Base-by-base conservation (phyloP, 2,329 filamentous ascomycete genomes). In the Rutstroemia sp. region DNA sequence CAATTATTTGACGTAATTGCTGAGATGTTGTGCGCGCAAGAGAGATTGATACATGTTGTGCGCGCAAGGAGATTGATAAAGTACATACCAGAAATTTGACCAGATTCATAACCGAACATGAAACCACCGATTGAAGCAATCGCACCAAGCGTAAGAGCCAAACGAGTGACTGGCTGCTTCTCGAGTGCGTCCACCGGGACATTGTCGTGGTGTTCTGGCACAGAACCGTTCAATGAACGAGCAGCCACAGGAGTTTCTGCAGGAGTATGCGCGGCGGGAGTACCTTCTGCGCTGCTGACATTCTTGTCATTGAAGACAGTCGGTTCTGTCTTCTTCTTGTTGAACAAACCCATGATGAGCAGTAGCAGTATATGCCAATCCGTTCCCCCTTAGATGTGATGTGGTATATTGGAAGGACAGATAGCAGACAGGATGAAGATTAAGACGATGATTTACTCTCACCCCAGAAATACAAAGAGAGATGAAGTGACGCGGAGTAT, bases 61-160 rank as follows among this genome's bases (percentile, higher is more conserved):
- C 23, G 23, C 23, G 23, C 23, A 23, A 23, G 23, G 23, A 23
- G 23, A 23, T 23, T 23, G 14, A 6, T 9, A 27, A 18, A 21
- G 3, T 5, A 57, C 72, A 41, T 72, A 80, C 78, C 77, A 75
- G 66, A 77, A 71, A 71, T 81, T 61, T 67, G 65, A 47, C 66
- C 67, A 55, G 65, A 65, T 49, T 69, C 66, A 54, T 69, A 69
- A 6, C 80, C 80, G 59, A 82, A 82, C 66, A 82, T 79, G 71
- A 82, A 77, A 52, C 80, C 75, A 62, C 79, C 79, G 54, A 81
- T 75, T 59, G 77, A 80, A 58, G 79, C 78, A 39, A 80, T 73
- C 3, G 72, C 63, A 34, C 78, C 79, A 34, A 82, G 71, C 56
- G 78, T 71, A 62, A 73, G 67, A n/a, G 78, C 76, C 9, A 74